phyloP scores from a whole-genome alignment of 331 rosid genomes.

The Cydonia oblonga region DNA sequence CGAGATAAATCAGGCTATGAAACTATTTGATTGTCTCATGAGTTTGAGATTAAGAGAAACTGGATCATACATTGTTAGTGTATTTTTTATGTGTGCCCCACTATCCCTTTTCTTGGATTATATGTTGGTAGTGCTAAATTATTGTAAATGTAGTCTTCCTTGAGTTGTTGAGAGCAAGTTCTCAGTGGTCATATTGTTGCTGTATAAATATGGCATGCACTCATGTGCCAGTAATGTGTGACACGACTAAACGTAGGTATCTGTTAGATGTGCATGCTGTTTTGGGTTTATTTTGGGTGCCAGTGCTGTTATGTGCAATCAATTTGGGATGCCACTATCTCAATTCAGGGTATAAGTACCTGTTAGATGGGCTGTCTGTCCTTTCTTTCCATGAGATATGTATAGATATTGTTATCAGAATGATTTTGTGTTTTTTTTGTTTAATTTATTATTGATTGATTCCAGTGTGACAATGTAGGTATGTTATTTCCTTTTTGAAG shows the following conservation, averaged over 20 bases:
- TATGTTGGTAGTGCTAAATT: neutral
- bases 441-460: slow-evolving; percentile 11
- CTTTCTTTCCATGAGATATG: no score
- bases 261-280: neutral
- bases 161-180: neutral
- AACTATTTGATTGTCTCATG: neutral
- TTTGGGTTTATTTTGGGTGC: neutral
- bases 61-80: neutral
- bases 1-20: neutral
- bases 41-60: neutral
- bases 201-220: neutral
- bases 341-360: no score
- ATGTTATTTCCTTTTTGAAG: slow-evolving; percentile 69
- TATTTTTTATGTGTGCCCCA: neutral
- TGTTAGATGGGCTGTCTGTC: no score
- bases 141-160: neutral
- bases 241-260: neutral
- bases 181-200: neutral
- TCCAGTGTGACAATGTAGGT: slow-evolving; percentile 41
- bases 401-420: neutral
- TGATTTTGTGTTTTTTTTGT: slow-evolving; percentile 2
- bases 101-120: neutral
- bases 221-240: neutral
- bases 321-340: no score
- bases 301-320: no score